Evolutionary conservation across 148 eudicot genomes (phyloP), one percentile per base, ranked within the genome.

Genomic region (Simmondsia chinensis): DNA sequence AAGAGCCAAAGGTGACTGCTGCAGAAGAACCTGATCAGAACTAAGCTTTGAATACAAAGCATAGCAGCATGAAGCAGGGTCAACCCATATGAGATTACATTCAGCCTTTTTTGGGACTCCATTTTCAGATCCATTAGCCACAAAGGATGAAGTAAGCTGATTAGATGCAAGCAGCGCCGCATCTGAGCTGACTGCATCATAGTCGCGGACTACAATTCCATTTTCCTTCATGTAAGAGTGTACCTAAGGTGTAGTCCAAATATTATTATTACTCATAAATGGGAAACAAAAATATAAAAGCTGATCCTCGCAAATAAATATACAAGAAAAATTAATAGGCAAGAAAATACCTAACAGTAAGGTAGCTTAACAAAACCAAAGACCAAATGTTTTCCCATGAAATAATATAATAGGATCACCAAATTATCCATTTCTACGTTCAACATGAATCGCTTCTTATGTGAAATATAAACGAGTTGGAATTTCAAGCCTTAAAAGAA

Each of bases 1-100:
- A 33, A 85, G 86, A 52, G 95, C 79, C 73, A 91, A 45, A 56
- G 99, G 99, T 44, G 95, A 82, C 44, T 73, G 82, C 72, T 85
- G 79, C 56, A 82, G 59, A 51, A 75, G 61, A 56, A 77, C 86
- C 59, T 79, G 77, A 48, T 72, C 79, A 50, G 72, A 39, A 64
- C 53, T 82, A 50, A 85, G 63, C 65, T 74, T 82, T 20, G 88
- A 69, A 57, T 70, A 91, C 69, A 91, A 70, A 52, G 99, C 82
- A 70, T 82, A 91, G 74, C 95, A 91, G 60, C 99, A 79, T 17
- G 75, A 46, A 28, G 71, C 68, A 64, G 94, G 76, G 60, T 85
- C 86, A 46, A 77, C 56, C 95, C 99, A 91, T 48, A 82, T 49
- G 24, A 77, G 70, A 69, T 65, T 64, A 59, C 49, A 60, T 11